Evolutionary conservation across 2,329 filamentous ascomycete genomes (phyloP), one percentile per base, ranked within the genome.

Genomic region (Pestalotiopsis sp.): DNA sequence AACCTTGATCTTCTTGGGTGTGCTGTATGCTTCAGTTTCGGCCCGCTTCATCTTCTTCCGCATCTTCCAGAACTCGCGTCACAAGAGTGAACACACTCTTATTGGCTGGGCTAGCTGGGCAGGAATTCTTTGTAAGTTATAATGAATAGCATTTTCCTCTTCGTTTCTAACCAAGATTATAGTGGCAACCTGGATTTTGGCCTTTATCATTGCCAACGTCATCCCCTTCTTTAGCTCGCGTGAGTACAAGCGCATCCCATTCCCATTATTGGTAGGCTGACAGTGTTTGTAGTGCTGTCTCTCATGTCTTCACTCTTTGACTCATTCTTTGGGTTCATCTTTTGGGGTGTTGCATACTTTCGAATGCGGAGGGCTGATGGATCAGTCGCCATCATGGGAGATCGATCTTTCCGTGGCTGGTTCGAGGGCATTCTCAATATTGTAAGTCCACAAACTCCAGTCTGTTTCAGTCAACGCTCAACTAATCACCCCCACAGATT

Each of bases 311-410:
- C 93, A 4, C 87, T 97, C 1, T 97, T 97, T 77, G 94, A 97
- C 81, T 95, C 92, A 67, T 95, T 94, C 86, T 95, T 95, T 75
- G 95, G 95, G 27, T 98, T 97, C 84, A 97, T 97, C 77, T 98
- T 97, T 84, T 98, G 93, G 93, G 93, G 92, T 13, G 87, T 93
- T 1, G 93, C 92, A 0, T 95, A 93, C 77, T 87, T 94, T 76
- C 88, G 92, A 68, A 93, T 95, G 92, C 86, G 92, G 62, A 83
- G 82, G 23, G 91, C 87, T 1, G 91, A 93, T 71, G 85, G 89
- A 45, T 84, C 86, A 6, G 77, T 85, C 2, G 81, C 83, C 0
- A 84, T 87, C 39, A 84, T 87, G 65, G 86, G 83, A 71, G 82
- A 81, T 1, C 83, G 87, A 41, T 89, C 87, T 62, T 75, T 90